Conservation (phyloP, 345 rosid species). For the Raphanus raphanistrum region DNA sequence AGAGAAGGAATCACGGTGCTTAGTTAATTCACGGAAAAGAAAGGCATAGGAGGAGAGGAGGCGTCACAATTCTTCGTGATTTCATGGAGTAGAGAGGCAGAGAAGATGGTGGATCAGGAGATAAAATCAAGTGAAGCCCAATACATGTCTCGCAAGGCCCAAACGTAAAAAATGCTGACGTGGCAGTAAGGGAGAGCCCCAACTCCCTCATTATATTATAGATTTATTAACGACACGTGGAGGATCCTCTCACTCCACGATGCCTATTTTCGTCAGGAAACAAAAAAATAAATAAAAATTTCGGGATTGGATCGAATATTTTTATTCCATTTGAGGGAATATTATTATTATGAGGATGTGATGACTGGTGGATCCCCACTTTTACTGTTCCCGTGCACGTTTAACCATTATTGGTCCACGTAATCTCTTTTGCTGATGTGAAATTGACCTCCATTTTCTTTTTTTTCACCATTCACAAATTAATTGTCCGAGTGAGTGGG, state of each 20-base stretch:
- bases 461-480: neutral
- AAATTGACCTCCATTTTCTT: neutral
- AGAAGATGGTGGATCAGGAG: too few species aligned
- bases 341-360: slow-evolving; percentile 16
- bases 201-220: too few species aligned
- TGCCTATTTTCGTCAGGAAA: slow-evolving; percentile 22
- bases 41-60: too few species aligned
- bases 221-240: slow-evolving; percentile 52
- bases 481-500: neutral
- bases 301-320: slow-evolving; percentile 25
- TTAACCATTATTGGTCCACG: slow-evolving; percentile 39
- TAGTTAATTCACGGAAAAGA: too few species aligned
- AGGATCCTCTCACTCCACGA: slow-evolving; percentile 19
- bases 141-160: too few species aligned
- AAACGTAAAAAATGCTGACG: too few species aligned
- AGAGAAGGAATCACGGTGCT: too few species aligned
- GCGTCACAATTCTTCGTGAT: too few species aligned
- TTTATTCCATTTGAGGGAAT: slow-evolving; percentile 25
- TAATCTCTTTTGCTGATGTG: neutral
- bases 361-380: slow-evolving; percentile 18
- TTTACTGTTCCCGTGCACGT: slow-evolving; percentile 15
- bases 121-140: too few species aligned
- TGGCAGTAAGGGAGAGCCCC: too few species aligned
- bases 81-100: too few species aligned
- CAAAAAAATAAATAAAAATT: neutral